These are phyloP conservation scores for Rheum nobile DNA, from an alignment of 148 eudicot species.

Conservation along the genomic window DNA sequence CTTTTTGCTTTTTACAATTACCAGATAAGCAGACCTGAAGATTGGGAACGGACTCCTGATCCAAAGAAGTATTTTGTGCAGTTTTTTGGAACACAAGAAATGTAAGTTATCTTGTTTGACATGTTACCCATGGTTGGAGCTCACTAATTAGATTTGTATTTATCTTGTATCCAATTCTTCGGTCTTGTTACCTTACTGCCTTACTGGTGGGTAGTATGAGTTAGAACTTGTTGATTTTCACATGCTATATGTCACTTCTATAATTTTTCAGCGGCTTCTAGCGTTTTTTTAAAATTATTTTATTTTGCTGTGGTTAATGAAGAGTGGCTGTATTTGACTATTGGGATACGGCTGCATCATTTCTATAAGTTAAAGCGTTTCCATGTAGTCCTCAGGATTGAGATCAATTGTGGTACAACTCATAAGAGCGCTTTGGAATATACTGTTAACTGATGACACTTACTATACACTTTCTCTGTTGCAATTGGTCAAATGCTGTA, in stretches of 20 bases:
- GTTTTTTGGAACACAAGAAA: conserved; percentile 86
- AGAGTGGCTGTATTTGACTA: background rate
- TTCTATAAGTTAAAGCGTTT: background rate
- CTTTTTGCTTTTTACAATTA: conserved; percentile 5
- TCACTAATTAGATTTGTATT: background rate
- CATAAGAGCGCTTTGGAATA: background rate
- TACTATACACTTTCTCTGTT: background rate
- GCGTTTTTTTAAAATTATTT: background rate
- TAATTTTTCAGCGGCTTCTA: background rate
- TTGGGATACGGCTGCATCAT: background rate
- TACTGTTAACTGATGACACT: background rate
- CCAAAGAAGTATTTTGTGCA: conserved; percentile 82
- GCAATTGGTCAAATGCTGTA: background rate
- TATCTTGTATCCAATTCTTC: background rate
- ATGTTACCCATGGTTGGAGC: background rate
- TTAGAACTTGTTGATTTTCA: background rate
- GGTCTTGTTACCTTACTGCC: background rate
- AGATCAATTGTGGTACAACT: background rate
- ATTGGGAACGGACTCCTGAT: conserved; percentile 65
- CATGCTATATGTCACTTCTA: background rate
- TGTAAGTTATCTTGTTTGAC: conserved; percentile 41
- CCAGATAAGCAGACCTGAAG: conserved; percentile 93
- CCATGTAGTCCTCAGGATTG: too few species aligned
- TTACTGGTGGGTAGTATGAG: background rate
- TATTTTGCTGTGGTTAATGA: background rate